Percentiles rank a stretch among this genome's conserved stretches.
These are phyloP conservation scores for Pythium apleroticum DNA, from an alignment of 352 stramenopile genomes.

Conservation along the genomic window DNA sequence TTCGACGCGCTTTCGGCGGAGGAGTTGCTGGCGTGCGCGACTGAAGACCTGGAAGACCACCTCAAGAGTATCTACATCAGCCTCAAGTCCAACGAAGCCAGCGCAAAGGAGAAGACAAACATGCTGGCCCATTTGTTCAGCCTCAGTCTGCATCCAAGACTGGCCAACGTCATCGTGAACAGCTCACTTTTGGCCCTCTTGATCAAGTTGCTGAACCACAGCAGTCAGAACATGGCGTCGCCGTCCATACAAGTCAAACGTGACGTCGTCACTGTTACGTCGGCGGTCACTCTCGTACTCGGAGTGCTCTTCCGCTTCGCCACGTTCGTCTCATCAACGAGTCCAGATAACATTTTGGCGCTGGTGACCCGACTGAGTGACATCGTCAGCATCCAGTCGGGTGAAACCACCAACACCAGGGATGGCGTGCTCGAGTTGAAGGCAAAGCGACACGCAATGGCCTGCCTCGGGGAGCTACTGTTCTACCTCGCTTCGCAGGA, in stretches of 20 bases:
- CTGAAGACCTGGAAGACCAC: slow-evolving; percentile 61
- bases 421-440: background rate
- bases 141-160: slow-evolving; percentile 47
- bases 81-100: slow-evolving; percentile 43
- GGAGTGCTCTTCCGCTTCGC: slow-evolving; percentile 68
- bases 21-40: slow-evolving; percentile 40
- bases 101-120: slow-evolving; percentile 37
- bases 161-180: slow-evolving; percentile 84
- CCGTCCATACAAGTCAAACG: background rate
- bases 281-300: slow-evolving; percentile 58
- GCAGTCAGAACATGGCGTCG: background rate
- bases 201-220: slow-evolving; percentile 46
- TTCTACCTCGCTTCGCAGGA: slow-evolving; percentile 76
- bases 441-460: slow-evolving; percentile 26
- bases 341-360: slow-evolving; percentile 49
- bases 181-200: slow-evolving; percentile 72
- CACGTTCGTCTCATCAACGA: slow-evolving; percentile 66
- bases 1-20: slow-evolving; percentile 44
- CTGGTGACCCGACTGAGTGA: slow-evolving; percentile 33
- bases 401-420: background rate
- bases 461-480: slow-evolving; percentile 68
- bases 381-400: background rate
- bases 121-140: slow-evolving; percentile 62
- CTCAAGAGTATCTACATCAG: slow-evolving; percentile 76
- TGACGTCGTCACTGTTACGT: slow-evolving; percentile 10